phyloP scores from a whole-genome alignment of 805 yeast genomes.

The Wickerhamomyces xylosicus region DNA sequence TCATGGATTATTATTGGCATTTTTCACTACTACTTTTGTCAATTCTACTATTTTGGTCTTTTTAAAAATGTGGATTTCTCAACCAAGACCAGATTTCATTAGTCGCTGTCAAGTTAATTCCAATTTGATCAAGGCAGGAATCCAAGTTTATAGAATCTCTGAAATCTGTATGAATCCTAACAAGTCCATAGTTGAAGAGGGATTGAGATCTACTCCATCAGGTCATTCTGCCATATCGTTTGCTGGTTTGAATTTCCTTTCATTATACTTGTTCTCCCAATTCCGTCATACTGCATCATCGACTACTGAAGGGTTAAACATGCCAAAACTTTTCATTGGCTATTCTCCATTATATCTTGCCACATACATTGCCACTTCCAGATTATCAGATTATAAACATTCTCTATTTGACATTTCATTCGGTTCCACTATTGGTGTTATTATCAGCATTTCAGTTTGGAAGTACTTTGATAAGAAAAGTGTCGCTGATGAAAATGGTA shows the following conservation, averaged over 20 bases:
- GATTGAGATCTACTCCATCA: slow-evolving; percentile 71
- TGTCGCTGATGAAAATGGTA: not conserved
- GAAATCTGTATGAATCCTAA: slow-evolving; percentile 50
- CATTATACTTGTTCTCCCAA: slow-evolving; percentile 41
- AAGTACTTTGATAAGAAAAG: not conserved
- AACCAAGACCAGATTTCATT: slow-evolving; percentile 85
- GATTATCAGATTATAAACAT: not conserved
- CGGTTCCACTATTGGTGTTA: not conserved
- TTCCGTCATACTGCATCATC: not conserved
- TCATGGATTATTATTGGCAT: slow-evolving; percentile 8
- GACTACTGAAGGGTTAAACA: not conserved
- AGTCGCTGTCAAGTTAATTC: slow-evolving; percentile 72
- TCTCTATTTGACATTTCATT: not conserved
- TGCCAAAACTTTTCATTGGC: not conserved
- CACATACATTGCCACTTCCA: not conserved
- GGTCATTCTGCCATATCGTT: slow-evolving; percentile 70
- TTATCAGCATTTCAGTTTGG: not conserved
- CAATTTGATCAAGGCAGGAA: slow-evolving; percentile 10
- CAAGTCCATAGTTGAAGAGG: slow-evolving; percentile 40
- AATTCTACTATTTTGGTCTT: slow-evolving; percentile 20
- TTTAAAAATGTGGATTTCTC: slow-evolving; percentile 72
- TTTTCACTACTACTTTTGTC: slow-evolving; percentile 6
- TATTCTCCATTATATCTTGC: not conserved
- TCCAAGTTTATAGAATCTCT: slow-evolving; percentile 9
- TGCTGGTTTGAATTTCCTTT: slow-evolving; percentile 49